phyloP scores from a whole-genome alignment of 495 filamentous ascomycete species.

The Lasiosphaeria ovina region DNA sequence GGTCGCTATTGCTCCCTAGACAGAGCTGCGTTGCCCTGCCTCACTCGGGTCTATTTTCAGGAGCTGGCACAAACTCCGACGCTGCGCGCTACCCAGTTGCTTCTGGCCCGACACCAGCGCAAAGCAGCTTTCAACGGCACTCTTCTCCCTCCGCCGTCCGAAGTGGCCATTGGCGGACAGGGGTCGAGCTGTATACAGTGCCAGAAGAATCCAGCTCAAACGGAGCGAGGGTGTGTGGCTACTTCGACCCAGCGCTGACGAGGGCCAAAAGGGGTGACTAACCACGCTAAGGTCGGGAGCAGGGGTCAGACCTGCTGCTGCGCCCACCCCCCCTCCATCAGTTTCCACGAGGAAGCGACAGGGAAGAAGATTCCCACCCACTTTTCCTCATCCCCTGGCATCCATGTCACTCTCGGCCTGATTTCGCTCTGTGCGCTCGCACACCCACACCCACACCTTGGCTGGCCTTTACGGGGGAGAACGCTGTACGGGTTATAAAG shows the following conservation, averaged over 20 bases:
- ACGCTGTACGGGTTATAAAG: slow-evolving; percentile 1
- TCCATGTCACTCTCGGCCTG: slow-evolving; percentile 10
- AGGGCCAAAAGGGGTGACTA: slow-evolving; percentile 17
- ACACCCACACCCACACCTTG: slow-evolving; percentile 17
- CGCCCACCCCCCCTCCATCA: slow-evolving; percentile 22
- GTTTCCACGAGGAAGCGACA: slow-evolving; percentile 13
- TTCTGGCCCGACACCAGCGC: no score
- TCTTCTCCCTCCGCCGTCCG: not conserved
- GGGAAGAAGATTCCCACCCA: slow-evolving; percentile 5
- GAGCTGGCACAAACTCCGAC: slow-evolving; percentile 5
- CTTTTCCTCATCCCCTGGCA: slow-evolving; percentile 2
- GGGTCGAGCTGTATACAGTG: slow-evolving; percentile 9
- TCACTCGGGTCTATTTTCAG: slow-evolving; percentile 13
- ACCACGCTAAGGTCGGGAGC: slow-evolving; percentile 1
- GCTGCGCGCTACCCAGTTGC: not conserved
- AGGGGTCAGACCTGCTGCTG: slow-evolving; percentile 10
- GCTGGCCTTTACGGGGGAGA: slow-evolving; percentile 1
- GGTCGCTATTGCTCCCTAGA: not conserved
- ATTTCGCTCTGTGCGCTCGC: slow-evolving; percentile 14
- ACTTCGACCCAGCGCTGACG: slow-evolving; percentile 17
- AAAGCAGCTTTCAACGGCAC: not conserved
- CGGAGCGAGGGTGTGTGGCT: slow-evolving; percentile 11
- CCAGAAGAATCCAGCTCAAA: slow-evolving; percentile 11
- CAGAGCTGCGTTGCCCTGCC: slow-evolving; percentile 9
- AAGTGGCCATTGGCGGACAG: not conserved